These are phyloP conservation scores for Parachlorella kessleri DNA, from an alignment of 139 green algal species.

Conservation along the genomic window DNA sequence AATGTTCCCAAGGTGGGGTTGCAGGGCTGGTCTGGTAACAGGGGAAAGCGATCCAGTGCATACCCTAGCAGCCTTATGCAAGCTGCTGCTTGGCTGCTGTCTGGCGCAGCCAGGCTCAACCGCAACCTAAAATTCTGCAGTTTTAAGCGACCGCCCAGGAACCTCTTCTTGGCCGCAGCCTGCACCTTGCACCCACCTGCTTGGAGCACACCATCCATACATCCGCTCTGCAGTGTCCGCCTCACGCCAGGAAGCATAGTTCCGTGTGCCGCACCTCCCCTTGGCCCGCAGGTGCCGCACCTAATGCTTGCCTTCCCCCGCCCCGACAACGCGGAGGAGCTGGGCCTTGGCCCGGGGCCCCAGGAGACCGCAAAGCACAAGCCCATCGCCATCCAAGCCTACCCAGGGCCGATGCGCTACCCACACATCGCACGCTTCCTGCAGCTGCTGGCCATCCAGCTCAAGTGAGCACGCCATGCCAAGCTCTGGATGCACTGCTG, in stretches of 20 bases:
- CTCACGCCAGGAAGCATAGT: no score
- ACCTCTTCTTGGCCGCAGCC: no score
- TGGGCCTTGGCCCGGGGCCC: background rate
- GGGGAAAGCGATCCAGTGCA: no score
- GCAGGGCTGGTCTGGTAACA: no score
- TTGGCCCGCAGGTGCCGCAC: background rate
- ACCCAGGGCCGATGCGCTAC: conserved; percentile 35
- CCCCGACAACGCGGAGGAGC: background rate
- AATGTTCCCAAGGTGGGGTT: conserved; percentile 23
- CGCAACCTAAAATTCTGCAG: no score
- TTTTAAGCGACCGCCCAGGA: no score
- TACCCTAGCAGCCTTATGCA: no score
- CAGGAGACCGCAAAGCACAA: background rate
- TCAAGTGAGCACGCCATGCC: conserved; percentile 12
- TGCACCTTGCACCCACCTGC: no score
- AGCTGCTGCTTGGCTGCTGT: no score
- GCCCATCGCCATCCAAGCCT: conserved; percentile 25
- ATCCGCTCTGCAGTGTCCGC: conserved; percentile 3
- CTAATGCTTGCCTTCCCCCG: background rate
- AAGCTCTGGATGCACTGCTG: no score
- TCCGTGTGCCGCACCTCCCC: background rate
- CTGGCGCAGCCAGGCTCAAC: no score
- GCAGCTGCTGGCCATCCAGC: background rate
- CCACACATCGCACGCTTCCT: conserved; percentile 36
- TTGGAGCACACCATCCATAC: no score